phyloP scores from a whole-genome alignment of 371 early-diverging fungal species.

The Mucor indicus region DNA sequence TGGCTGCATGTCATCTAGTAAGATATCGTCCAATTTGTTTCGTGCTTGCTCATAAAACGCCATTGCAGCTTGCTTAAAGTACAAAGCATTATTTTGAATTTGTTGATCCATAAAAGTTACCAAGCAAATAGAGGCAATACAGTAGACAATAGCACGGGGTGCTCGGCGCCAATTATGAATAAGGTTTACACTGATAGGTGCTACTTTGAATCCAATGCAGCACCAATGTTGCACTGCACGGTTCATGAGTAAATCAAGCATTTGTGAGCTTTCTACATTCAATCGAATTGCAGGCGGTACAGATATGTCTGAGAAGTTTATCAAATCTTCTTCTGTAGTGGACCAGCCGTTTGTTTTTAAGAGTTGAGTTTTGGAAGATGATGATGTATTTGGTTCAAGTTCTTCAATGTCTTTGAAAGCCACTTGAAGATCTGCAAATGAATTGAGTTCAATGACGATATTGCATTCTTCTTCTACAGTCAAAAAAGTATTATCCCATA shows the following conservation, averaged over 20 bases:
- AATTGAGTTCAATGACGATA: conserved; percentile 10
- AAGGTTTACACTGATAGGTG: conserved; percentile 16
- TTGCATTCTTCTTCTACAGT: conserved; percentile 4
- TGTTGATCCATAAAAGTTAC: conserved; percentile 22
- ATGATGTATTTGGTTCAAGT: background rate
- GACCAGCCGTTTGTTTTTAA: background rate
- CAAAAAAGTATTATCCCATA: conserved; percentile 6
- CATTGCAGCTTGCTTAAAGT: conserved; percentile 20
- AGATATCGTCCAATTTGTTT: conserved; percentile 22
- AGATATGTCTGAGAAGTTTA: background rate
- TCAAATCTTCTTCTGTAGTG: conserved; percentile 13
- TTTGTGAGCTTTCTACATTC: conserved; percentile 10
- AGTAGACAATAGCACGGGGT: conserved; percentile 21
- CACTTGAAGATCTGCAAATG: conserved; percentile 12
- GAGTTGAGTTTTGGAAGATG: background rate
- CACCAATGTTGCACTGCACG: conserved; percentile 27
- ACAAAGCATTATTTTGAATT: background rate
- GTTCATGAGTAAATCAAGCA: conserved; percentile 21
- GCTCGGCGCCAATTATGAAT: conserved; percentile 17
- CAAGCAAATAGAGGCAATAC: conserved; percentile 26
- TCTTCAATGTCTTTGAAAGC: conserved; percentile 14
- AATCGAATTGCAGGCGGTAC: conserved; percentile 16
- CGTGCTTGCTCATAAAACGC: conserved; percentile 29
- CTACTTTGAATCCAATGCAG: conserved; percentile 25
- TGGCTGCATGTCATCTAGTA: conserved; percentile 25